A percentile compares a stretch with the other conserved stretches of the same genome.
Conservation (phyloP, 2,329 filamentous ascomycete species). For the Penicillium sp. region DNA sequence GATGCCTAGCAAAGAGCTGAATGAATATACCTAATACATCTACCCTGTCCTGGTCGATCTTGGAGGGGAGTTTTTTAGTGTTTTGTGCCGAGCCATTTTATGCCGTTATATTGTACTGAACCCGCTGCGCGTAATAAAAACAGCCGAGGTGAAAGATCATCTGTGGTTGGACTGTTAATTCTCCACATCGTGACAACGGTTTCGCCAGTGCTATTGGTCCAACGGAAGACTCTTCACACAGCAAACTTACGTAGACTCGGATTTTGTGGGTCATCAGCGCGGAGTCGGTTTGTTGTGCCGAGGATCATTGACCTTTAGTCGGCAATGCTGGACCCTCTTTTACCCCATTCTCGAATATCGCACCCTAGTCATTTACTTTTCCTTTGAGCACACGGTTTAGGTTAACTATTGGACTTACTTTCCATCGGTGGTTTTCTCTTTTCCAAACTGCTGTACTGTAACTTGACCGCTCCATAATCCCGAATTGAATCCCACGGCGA, state of each 20-base stretch:
- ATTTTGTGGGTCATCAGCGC: neutral
- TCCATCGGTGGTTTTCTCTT: neutral
- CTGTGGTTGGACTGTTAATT: neutral
- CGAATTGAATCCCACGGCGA: neutral
- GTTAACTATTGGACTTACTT: neutral
- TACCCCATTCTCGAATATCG: neutral
- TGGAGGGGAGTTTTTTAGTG: neutral
- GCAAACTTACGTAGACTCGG: no score
- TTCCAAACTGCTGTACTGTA: neutral
- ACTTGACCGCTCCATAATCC: neutral
- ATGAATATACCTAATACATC: constrained; percentile 10
- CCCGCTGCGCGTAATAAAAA: neutral
- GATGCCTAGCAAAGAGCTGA: constrained; percentile 24
- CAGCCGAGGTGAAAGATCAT: constrained; percentile 1
- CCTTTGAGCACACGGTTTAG: neutral
- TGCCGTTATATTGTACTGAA: neutral
- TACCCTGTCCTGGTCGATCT: neutral
- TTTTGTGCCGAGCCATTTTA: neutral
- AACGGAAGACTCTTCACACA: neutral
- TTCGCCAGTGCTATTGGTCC: neutral
- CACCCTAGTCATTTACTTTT: neutral
- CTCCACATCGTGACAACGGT: neutral
- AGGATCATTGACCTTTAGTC: neutral
- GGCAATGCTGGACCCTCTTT: neutral
- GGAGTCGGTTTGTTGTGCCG: neutral